Conservation (phyloP, 331 rosid genomes). For the Prunus yedoensis region DNA sequence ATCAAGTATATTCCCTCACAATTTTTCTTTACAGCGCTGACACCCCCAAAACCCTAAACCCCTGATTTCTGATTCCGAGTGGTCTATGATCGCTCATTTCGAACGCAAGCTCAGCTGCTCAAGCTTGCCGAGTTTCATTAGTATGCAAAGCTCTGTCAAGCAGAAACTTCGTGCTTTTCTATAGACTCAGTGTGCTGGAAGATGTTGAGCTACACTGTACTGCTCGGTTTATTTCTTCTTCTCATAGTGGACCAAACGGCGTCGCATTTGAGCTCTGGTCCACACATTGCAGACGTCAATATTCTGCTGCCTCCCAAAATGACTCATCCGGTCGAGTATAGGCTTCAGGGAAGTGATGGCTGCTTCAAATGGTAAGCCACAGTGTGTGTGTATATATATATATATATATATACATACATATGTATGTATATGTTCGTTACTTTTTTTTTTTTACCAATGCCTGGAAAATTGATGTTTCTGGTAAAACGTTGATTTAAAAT, state of each 20-base stretch:
- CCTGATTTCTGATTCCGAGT: not conserved
- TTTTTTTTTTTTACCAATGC: no score
- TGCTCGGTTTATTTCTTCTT: constrained; percentile 28
- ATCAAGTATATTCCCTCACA: not conserved
- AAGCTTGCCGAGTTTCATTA: not conserved
- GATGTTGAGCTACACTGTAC: constrained; percentile 37
- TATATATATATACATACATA: no score
- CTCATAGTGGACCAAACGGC: constrained; percentile 28
- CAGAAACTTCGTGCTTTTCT: constrained; percentile 10
- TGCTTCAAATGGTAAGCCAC: constrained; percentile 79
- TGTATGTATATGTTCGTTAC: not conserved
- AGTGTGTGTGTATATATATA: not conserved
- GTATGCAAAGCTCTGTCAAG: constrained; percentile 9
- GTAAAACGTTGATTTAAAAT: not conserved
- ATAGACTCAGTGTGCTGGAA: not conserved
- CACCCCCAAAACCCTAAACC: constrained; percentile 40
- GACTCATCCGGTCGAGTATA: constrained; percentile 80
- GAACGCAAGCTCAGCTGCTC: not conserved
- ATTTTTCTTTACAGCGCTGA: not conserved
- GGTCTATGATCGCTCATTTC: not conserved
- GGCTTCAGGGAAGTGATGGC: constrained; percentile 92
- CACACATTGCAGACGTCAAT: constrained; percentile 89
- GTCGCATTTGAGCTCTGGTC: constrained; percentile 57
- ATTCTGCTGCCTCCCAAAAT: constrained; percentile 79
- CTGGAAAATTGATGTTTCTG: not conserved